A percentile compares a stretch with the other conserved stretches of the same genome.
phyloP scores from a whole-genome alignment of 2,329 filamentous ascomycete species.

The Orbilia quercus region DNA sequence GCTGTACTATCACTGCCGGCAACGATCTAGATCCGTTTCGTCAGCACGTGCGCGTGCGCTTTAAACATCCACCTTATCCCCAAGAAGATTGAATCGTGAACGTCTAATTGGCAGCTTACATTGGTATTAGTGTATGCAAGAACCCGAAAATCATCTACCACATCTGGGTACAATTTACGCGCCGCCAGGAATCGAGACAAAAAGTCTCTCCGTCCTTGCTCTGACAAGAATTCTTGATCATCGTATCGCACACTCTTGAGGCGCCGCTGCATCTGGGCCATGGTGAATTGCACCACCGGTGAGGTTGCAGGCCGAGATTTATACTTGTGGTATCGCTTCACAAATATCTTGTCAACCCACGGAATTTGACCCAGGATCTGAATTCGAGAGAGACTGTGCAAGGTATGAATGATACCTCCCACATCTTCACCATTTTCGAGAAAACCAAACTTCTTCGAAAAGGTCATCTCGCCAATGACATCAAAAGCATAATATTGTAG shows the following conservation, averaged over 20 bases:
- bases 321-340: slow-evolving; percentile 42
- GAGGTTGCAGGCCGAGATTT: slow-evolving; percentile 33
- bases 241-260: slow-evolving; percentile 40
- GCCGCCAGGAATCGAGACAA: slow-evolving; percentile 60
- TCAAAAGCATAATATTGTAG: slow-evolving; percentile 62
- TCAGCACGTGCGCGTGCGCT: too few species aligned
- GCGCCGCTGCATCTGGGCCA: slow-evolving; percentile 45
- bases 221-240: slow-evolving; percentile 46
- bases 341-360: slow-evolving; percentile 46
- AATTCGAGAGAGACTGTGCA: slow-evolving; percentile 56
- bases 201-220: slow-evolving; percentile 58
- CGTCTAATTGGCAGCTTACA: slow-evolving; percentile 24
- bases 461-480: slow-evolving; percentile 62
- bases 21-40: slow-evolving; percentile 57
- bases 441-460: slow-evolving; percentile 62
- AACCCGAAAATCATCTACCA: slow-evolving; percentile 51
- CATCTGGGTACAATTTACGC: slow-evolving; percentile 60
- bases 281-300: slow-evolving; percentile 38
- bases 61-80: too few species aligned
- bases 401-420: slow-evolving; percentile 60
- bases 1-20: slow-evolving; percentile 64
- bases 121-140: slow-evolving; percentile 48
- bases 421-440: slow-evolving; percentile 61
- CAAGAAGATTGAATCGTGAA: too few species aligned
- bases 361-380: slow-evolving; percentile 48